Conservation (phyloP, 2,329 filamentous ascomycete genomes). For the Penicillium hesseltinei region DNA sequence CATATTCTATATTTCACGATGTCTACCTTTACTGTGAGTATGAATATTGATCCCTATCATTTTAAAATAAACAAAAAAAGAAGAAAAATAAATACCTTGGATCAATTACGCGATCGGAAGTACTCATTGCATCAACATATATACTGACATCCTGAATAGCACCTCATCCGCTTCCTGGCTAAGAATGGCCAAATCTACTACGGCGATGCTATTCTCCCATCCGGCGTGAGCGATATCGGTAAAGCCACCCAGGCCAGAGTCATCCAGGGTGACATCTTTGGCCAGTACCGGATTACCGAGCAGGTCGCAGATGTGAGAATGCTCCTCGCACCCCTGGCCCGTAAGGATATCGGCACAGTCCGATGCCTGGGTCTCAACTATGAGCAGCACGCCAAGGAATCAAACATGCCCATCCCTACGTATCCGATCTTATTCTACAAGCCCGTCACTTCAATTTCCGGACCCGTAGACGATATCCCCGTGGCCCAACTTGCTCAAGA, state of each 20-base stretch:
- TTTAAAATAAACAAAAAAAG: background rate
- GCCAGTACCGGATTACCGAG: conserved; percentile 62
- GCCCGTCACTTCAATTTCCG: conserved; percentile 63
- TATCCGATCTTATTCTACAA: conserved; percentile 75
- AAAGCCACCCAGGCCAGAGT: conserved; percentile 61
- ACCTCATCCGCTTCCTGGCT: conserved; percentile 71
- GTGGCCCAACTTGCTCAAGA: conserved; percentile 65
- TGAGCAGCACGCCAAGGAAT: conserved; percentile 67
- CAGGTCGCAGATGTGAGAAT: conserved; percentile 52
- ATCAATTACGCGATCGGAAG: background rate
- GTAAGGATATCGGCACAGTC: conserved; percentile 63
- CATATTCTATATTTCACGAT: conserved; percentile 3
- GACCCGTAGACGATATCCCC: conserved; percentile 65
- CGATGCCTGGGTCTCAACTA: conserved; percentile 72
- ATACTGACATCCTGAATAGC: conserved; percentile 46
- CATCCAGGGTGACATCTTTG: conserved; percentile 66
- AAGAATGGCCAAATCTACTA: conserved; percentile 69
- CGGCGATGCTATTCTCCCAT: conserved; percentile 69
- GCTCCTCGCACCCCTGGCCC: conserved; percentile 64
- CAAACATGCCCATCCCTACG: conserved; percentile 66
- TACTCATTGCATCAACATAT: background rate
- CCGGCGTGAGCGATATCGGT: conserved; percentile 59
- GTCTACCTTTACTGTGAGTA: conserved; percentile 17
- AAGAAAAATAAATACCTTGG: background rate
- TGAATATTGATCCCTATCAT: background rate